Base-by-base conservation (phyloP, 805 yeast species). In the Nakazawaea anatomiae region DNA sequence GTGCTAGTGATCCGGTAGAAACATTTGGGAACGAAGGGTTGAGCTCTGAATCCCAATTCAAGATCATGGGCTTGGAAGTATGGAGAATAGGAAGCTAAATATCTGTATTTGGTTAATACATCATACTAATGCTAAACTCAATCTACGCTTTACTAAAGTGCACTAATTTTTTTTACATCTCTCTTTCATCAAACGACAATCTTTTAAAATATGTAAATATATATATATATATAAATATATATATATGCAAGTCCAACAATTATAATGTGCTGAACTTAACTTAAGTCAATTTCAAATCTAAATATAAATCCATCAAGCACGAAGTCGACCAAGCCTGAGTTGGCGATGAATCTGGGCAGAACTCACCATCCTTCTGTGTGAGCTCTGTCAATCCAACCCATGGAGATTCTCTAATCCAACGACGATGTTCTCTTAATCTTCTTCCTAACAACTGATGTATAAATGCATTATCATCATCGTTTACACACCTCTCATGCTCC, bases 271-370 rank as follows among this genome's bases (percentile, higher is more conserved):
- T 32, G 35, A 8, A 9, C 11, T 32, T 9, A 32, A 32, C 35
- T 9, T 11, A 28, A 27, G 36, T 42, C 31, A 45, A 36, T 25
- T 42, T 46, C 45, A 80, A 64, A 60, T 89, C 96, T 55, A 76
- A 75, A 64, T 80, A 87, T 49, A 92, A 69, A 64, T 92, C 98
- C 34, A 92, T 66, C 52, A 94, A 67, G 60, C 97, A 88, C 2
- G 94, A 84, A 0, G 92, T 71, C 63, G 96, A 88, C 99, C 99
- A 92, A 0, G 98, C 97, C 65, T 92, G 99, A 0, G 97, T 85
- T 3, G 97, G 97, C 56, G 96, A 87, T 1, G 96, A 88, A 65
- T 94, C 98, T 14, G 64, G 61, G 64, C 99, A 92, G 8, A 82
- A 59, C 32, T 72, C 83, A 2, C 98, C 98, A 59, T 86, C 83